Evolutionary conservation across 306 rosid species (phyloP).

Genomic region (Erythrophleum fordii): DNA sequence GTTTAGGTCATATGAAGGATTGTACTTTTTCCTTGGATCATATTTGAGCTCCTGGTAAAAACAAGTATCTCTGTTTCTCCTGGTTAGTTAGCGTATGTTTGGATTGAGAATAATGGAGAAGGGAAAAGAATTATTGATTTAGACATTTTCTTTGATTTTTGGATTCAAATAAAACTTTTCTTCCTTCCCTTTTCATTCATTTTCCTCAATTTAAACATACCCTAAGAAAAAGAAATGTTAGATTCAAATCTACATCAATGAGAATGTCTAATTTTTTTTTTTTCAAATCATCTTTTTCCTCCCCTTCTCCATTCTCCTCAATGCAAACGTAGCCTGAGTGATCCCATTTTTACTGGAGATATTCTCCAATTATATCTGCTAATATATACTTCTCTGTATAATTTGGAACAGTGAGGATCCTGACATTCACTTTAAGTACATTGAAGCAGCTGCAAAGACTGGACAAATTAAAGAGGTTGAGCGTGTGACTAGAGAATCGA

Average conservation of each 20-base stretch:
- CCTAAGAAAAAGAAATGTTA: not conserved
- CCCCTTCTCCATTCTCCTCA: not conserved
- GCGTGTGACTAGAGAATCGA: slow-evolving; percentile 98
- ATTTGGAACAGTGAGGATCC: slow-evolving; percentile 95
- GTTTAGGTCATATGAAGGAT: slow-evolving; percentile 95
- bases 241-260: not conserved
- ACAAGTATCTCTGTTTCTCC: slow-evolving; percentile 8
- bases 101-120: not conserved
- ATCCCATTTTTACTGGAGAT: slow-evolving; percentile 21
- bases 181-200: slow-evolving; percentile 1
- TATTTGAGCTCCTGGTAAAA: slow-evolving; percentile 95
- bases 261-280: not conserved
- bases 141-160: not conserved
- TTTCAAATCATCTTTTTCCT: not conserved
- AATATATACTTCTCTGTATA: slow-evolving; percentile 28
- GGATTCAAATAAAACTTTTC: not conserved
- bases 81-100: not conserved
- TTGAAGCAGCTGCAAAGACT: slow-evolving; percentile 98
- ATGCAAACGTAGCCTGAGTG: not conserved
- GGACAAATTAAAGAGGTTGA: slow-evolving; percentile 99
- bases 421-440: slow-evolving; percentile 98
- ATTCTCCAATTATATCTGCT: slow-evolving; percentile 27
- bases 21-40: slow-evolving; percentile 96
- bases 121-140: not conserved
- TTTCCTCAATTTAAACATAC: not conserved